A percentile compares a stretch with the other conserved stretches of the same genome.
Evolutionary conservation across 2,329 filamentous ascomycete genomes (phyloP).

Genomic region (Talaromyces atroroseus): DNA sequence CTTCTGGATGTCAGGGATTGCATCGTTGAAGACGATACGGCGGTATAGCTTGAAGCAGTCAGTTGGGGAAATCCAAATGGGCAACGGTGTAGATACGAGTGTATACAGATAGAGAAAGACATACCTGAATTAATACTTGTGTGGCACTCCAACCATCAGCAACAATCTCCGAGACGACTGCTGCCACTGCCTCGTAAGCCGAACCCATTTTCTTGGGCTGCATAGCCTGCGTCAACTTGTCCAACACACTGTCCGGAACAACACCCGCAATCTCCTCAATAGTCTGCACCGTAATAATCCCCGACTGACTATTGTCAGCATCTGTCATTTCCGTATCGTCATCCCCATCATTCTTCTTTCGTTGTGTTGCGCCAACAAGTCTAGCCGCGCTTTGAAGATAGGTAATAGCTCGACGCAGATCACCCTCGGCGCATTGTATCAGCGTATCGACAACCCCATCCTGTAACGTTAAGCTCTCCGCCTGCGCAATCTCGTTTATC

Average conservation of each 20-base stretch:
- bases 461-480: constrained; percentile 71
- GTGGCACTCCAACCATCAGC: constrained; percentile 95
- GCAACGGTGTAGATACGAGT: background rate
- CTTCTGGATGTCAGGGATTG: constrained; percentile 78
- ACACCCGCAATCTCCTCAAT: constrained; percentile 96
- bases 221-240: constrained; percentile 66
- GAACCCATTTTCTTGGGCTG: constrained; percentile 61
- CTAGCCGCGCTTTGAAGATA: constrained; percentile 92
- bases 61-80: background rate
- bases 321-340: constrained; percentile 58
- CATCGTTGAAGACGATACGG: constrained; percentile 74
- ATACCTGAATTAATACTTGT: constrained; percentile 75
- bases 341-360: constrained; percentile 31
- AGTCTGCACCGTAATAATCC: constrained; percentile 64
- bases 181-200: constrained; percentile 68
- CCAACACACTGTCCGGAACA: constrained; percentile 71
- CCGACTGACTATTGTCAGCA: constrained; percentile 37
- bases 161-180: constrained; percentile 81
- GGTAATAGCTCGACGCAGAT: constrained; percentile 92
- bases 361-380: constrained; percentile 62
- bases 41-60: constrained; percentile 53
- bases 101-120: constrained; percentile 18
- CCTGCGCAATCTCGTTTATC: constrained; percentile 72
- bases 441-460: constrained; percentile 76
- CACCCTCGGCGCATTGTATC: constrained; percentile 84